A percentile compares a stretch with the other conserved stretches of the same genome.
phyloP scores from a whole-genome alignment of 1,139 yeast species.

The Zygosaccharomyces pseudobailii region DNA sequence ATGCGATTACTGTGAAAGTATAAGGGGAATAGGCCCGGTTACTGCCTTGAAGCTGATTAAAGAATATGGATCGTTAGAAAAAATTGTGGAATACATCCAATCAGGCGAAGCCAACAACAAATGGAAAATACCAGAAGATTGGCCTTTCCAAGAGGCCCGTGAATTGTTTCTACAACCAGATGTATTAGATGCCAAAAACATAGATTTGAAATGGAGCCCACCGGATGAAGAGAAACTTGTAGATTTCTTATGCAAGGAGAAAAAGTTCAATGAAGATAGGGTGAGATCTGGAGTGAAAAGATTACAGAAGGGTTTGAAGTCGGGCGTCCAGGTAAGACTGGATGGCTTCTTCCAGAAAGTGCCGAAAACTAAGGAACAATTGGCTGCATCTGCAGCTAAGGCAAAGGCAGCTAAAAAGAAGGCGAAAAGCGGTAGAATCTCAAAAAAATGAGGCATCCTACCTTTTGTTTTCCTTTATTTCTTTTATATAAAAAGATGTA shows the following conservation, averaged over 20 bases:
- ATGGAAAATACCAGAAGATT: conserved; percentile 83
- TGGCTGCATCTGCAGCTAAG: conserved; percentile 39
- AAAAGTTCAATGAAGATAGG: conserved; percentile 88
- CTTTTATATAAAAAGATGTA: background rate
- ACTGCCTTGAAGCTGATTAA: conserved; percentile 85
- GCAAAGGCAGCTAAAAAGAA: conserved; percentile 38
- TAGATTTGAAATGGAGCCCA: conserved; percentile 61
- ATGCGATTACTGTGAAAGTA: conserved; percentile 95
- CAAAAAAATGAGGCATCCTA: conserved; percentile 15
- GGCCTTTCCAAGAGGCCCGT: conserved; percentile 92
- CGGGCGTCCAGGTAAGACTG: conserved; percentile 85
- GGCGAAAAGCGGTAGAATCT: conserved; percentile 30
- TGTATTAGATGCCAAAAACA: conserved; percentile 53
- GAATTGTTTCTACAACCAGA: conserved; percentile 80
- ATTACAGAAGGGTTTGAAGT: conserved; percentile 74
- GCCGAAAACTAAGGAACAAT: conserved; percentile 46
- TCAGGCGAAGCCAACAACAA: conserved; percentile 59
- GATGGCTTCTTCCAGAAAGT: conserved; percentile 85
- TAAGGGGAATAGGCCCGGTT: conserved; percentile 92
- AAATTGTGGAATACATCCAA: conserved; percentile 60
- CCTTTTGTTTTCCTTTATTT: background rate
- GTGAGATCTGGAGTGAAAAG: conserved; percentile 83
- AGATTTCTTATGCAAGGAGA: conserved; percentile 37
- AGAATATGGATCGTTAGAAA: conserved; percentile 78
- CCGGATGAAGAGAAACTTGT: conserved; percentile 38